Evolutionary conservation across 306 rosid genomes (phyloP).

Genomic region (Pyrus pyrifolia): DNA sequence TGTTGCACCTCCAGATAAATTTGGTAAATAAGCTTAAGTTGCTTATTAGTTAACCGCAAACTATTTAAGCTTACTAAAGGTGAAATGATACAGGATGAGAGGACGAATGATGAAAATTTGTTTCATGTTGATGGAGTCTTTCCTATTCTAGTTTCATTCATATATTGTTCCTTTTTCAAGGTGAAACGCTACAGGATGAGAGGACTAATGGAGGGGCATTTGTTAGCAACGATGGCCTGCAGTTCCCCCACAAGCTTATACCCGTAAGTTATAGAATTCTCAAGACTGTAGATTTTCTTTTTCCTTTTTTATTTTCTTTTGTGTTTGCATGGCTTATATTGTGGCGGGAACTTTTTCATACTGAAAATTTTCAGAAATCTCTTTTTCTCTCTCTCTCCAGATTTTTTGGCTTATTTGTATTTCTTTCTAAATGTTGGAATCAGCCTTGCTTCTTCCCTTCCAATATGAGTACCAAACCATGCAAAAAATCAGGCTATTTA

Average conservation of each 20-base stretch:
- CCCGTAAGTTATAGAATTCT: constrained; percentile 51
- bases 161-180: constrained; percentile 23
- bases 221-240: constrained; percentile 73
- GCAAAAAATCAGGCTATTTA: background rate
- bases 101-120: background rate
- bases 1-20: constrained; percentile 95
- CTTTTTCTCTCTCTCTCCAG: background rate
- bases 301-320: constrained; percentile 1
- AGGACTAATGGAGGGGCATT: constrained; percentile 87
- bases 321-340: background rate
- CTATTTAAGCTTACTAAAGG: constrained; percentile 11
- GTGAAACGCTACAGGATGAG: constrained; percentile 91
- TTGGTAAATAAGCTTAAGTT: constrained; percentile 52
- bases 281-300: background rate
- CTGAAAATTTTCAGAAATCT: background rate
- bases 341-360: background rate
- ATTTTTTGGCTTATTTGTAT: background rate
- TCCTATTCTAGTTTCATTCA: background rate
- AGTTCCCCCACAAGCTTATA: constrained; percentile 85
- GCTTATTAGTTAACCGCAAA: constrained; percentile 3
- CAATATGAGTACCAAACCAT: background rate
- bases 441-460: background rate
- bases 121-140: background rate
- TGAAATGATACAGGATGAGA: background rate
- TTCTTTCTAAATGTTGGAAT: background rate